Evolutionary conservation across 2,329 filamentous ascomycete species (phyloP).

Genomic region (Calonectria fujianensis): DNA sequence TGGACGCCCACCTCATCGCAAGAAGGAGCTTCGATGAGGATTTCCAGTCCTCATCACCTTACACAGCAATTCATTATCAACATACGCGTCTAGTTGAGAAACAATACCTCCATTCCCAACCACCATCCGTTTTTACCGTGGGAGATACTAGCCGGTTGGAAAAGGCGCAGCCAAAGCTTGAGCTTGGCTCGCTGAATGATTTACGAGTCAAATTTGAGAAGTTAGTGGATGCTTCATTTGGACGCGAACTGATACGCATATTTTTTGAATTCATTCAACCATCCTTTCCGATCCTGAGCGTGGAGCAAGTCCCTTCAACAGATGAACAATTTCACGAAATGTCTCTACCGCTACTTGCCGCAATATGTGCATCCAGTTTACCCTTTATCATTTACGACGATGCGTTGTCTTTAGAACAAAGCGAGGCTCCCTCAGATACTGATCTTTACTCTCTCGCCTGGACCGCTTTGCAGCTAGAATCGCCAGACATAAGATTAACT

Average conservation of each 20-base stretch:
- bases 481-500: neutral
- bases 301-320: neutral
- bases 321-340: neutral
- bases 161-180: neutral
- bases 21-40: neutral
- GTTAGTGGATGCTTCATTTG: neutral
- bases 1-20: neutral
- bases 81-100: neutral
- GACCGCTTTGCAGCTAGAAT: neutral
- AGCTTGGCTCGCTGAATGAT: neutral
- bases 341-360: neutral
- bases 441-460: neutral
- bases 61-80: neutral
- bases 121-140: neutral
- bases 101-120: neutral
- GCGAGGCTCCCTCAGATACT: neutral
- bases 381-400: conserved; percentile 1
- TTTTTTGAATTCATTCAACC: neutral
- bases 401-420: neutral
- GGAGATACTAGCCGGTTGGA: neutral
- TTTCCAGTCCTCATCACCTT: neutral
- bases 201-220: neutral
- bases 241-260: neutral
- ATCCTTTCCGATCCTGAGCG: neutral
- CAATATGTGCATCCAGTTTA: neutral